Evolutionary conservation across 2,329 filamentous ascomycete species (phyloP).

Genomic region (Cordyceps pruinosa): DNA sequence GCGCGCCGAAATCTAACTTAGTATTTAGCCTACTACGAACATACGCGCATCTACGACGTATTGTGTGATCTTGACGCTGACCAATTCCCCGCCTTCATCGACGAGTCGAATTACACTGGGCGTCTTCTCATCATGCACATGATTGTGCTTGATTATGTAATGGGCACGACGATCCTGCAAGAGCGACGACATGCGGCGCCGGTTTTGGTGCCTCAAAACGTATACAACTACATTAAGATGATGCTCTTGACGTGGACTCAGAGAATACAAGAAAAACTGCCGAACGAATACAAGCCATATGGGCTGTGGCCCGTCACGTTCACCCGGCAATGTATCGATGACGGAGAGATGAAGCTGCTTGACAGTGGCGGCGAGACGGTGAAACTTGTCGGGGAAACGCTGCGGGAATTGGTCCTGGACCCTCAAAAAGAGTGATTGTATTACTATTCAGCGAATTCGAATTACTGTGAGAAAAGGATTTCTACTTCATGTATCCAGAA

Average conservation of each 20-base stretch:
- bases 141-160: constrained; percentile 11
- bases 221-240: constrained; percentile 18
- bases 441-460: background rate
- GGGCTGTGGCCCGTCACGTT: constrained; percentile 27
- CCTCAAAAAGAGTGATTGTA: background rate
- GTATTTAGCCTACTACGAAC: constrained; percentile 7
- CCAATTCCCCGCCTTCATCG: constrained; percentile 8
- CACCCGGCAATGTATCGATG: constrained; percentile 15
- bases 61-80: constrained; percentile 3
- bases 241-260: constrained; percentile 33
- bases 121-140: constrained; percentile 12
- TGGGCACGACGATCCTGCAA: constrained; percentile 9
- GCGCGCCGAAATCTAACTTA: background rate
- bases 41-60: constrained; percentile 10
- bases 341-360: constrained; percentile 3
- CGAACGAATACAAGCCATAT: constrained; percentile 24
- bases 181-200: background rate
- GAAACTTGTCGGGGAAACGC: constrained; percentile 12
- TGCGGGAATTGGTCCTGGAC: constrained; percentile 7
- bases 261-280: constrained; percentile 26
- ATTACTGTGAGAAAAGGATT: background rate
- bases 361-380: constrained; percentile 15
- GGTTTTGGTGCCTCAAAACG: constrained; percentile 11
- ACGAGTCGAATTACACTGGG: constrained; percentile 7
- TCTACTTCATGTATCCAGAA: background rate